A percentile compares a stretch with the other conserved stretches of the same genome.
phyloP scores from a whole-genome alignment of 495 filamentous ascomycete species.

The Lindgomyces ingoldianus region DNA sequence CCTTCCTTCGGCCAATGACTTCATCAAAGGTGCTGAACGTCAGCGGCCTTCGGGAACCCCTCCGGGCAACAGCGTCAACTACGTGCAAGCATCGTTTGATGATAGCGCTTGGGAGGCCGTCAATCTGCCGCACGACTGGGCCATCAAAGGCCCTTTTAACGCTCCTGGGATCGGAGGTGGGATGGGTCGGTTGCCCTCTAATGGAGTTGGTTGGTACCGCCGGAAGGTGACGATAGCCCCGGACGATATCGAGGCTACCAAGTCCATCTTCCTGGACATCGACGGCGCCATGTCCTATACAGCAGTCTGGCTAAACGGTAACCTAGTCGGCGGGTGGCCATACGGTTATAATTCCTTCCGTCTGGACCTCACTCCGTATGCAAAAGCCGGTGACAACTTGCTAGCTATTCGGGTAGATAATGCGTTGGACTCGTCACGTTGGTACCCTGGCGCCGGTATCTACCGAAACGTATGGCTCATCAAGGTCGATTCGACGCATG shows the following conservation, averaged over 20 bases:
- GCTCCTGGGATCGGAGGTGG: slow-evolving; percentile 53
- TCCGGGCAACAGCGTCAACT: slow-evolving; percentile 41
- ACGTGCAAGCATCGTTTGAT: slow-evolving; percentile 44
- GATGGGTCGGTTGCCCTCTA: slow-evolving; percentile 57
- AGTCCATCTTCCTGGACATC: slow-evolving; percentile 51
- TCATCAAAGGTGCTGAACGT: slow-evolving; percentile 42
- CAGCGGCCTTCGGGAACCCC: slow-evolving; percentile 39
- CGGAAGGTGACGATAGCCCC: slow-evolving; percentile 41
- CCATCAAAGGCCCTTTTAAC: slow-evolving; percentile 42
- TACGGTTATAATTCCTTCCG: slow-evolving; percentile 54
- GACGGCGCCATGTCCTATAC: slow-evolving; percentile 56
- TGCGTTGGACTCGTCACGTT: slow-evolving; percentile 48
- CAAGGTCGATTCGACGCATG: slow-evolving; percentile 48
- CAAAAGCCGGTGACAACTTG: slow-evolving; percentile 46
- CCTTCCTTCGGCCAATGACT: slow-evolving; percentile 48
- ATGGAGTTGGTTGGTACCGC: slow-evolving; percentile 56
- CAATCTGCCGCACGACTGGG: slow-evolving; percentile 54
- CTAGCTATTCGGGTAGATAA: slow-evolving; percentile 55
- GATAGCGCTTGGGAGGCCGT: slow-evolving; percentile 46
- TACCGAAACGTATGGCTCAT: slow-evolving; percentile 56
- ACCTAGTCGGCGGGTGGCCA: slow-evolving; percentile 54
- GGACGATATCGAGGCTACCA: slow-evolving; percentile 36
- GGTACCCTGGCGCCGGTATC: slow-evolving; percentile 55
- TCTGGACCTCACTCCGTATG: slow-evolving; percentile 51
- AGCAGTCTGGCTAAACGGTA: slow-evolving; percentile 52